Conservation (phyloP, 768 basidiomycete species). For the Termitomyces sp. region DNA sequence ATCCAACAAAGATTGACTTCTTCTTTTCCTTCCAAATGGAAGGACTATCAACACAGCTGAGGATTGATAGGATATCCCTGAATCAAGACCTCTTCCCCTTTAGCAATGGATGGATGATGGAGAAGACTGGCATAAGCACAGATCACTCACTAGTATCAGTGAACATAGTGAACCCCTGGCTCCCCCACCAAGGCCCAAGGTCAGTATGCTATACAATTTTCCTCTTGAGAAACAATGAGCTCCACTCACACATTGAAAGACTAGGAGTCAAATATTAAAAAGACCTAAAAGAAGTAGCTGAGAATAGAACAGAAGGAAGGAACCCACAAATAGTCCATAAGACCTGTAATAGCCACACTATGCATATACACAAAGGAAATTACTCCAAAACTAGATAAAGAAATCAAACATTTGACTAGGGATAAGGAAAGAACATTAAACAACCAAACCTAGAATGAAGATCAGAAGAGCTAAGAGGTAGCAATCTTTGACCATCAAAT, state of each 20-base stretch:
- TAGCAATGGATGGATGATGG: slow-evolving; percentile 6
- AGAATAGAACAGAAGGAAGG: background rate
- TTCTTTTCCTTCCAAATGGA: background rate
- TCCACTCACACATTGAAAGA: too few relatives aligned
- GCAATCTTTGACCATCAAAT: too few relatives aligned
- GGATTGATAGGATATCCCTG: slow-evolving; percentile 8
- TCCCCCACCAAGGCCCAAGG: background rate
- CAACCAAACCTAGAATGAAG: background rate
- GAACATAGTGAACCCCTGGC: background rate
- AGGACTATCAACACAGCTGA: background rate
- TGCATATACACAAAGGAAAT: background rate
- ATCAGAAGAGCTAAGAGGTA: background rate
- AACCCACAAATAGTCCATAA: background rate
- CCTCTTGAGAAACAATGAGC: background rate
- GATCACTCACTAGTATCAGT: slow-evolving; percentile 5
- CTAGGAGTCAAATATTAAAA: too few relatives aligned
- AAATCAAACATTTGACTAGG: background rate
- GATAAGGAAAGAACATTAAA: background rate
- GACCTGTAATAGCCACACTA: background rate
- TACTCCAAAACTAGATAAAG: background rate
- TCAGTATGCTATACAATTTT: background rate
- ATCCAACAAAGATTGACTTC: background rate
- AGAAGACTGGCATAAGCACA: background rate
- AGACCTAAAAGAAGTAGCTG: too few relatives aligned
- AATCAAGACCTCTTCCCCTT: background rate